These are phyloP conservation scores for Solanum appendiculatum DNA, from an alignment of 257 asterid genomes.

Conservation along the genomic window DNA sequence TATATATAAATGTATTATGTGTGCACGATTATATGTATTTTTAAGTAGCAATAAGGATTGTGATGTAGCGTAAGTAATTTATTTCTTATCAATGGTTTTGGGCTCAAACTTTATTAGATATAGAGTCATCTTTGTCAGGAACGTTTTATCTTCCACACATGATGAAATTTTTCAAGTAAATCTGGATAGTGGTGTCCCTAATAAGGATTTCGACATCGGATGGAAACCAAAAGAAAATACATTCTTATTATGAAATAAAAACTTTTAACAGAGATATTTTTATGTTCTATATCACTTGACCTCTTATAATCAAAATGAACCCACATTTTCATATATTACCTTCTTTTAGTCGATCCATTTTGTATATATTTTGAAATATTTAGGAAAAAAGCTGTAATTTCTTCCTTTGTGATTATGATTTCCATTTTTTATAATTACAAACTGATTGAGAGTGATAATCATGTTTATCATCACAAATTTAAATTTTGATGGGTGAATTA, in stretches of 20 bases:
- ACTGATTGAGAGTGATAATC: not conserved
- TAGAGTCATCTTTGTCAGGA: not conserved
- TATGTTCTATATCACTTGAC: not conserved
- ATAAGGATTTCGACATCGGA: not conserved
- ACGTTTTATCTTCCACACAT: not conserved
- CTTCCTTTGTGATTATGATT: not conserved
- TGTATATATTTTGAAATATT: not conserved
- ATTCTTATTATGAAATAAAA: too few relatives aligned
- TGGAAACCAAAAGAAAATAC: not conserved
- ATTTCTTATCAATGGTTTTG: too few relatives aligned
- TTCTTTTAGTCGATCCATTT: not conserved
- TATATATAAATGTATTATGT: not conserved
- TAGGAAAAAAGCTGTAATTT: not conserved
- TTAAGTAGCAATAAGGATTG: not conserved
- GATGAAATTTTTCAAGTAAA: rapidly evolving
- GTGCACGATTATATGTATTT: not conserved
- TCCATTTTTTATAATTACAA: not conserved
- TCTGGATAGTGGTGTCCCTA: not conserved
- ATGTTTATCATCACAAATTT: not conserved
- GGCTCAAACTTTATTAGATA: not conserved
- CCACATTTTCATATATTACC: too few relatives aligned
- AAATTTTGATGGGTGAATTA: not conserved
- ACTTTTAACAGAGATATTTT: not conserved
- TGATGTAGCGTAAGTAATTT: not conserved
- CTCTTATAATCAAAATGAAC: not conserved